phyloP scores from a whole-genome alignment of 352 stramenopile genomes.

The Phytophthora palmivora region DNA sequence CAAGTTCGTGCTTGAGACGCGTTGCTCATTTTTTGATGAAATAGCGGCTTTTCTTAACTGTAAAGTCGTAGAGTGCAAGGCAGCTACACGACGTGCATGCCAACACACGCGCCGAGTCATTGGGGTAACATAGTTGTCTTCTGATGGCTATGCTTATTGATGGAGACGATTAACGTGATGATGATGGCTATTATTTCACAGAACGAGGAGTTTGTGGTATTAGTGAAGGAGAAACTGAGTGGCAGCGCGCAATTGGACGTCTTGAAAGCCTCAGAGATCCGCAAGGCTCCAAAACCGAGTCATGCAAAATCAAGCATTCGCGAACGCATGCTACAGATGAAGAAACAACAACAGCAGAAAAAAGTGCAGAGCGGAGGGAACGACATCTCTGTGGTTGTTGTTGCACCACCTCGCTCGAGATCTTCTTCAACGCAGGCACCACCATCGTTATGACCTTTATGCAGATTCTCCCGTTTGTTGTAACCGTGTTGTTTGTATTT shows the following conservation, averaged over 20 bases:
- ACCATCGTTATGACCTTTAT: slow-evolving; percentile 45
- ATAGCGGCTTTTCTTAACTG: slow-evolving; percentile 69
- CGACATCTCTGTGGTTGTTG: slow-evolving; percentile 36
- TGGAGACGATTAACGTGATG: slow-evolving; percentile 7
- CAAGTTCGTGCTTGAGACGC: slow-evolving; percentile 49
- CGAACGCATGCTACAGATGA: slow-evolving; percentile 63
- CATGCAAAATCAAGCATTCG: slow-evolving; percentile 56
- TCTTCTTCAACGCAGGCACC: slow-evolving; percentile 26
- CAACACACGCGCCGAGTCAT: slow-evolving; percentile 56
- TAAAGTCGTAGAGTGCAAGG: slow-evolving; percentile 78
- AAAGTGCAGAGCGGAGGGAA: slow-evolving; percentile 38
- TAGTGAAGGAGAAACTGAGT: slow-evolving; percentile 67
- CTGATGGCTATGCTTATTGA: neutral
- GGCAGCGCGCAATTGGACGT: slow-evolving; percentile 64
- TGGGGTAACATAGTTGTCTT: slow-evolving; percentile 42
- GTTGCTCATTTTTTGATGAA: slow-evolving; percentile 58
- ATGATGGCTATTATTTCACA: slow-evolving; percentile 23
- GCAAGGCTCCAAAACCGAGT: slow-evolving; percentile 40
- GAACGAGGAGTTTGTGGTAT: slow-evolving; percentile 56
- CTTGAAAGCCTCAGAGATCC: slow-evolving; percentile 64
- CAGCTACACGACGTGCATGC: slow-evolving; percentile 52
- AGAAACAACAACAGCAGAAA: slow-evolving; percentile 49
- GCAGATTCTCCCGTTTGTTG: slow-evolving; percentile 29
- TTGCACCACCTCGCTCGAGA: slow-evolving; percentile 22
- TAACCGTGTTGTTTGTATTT: slow-evolving; percentile 27